A percentile compares a stretch with the other conserved stretches of the same genome.
These are phyloP conservation scores for Globisporangium canariense DNA, from an alignment of 352 stramenopile genomes.

Conservation along the genomic window DNA sequence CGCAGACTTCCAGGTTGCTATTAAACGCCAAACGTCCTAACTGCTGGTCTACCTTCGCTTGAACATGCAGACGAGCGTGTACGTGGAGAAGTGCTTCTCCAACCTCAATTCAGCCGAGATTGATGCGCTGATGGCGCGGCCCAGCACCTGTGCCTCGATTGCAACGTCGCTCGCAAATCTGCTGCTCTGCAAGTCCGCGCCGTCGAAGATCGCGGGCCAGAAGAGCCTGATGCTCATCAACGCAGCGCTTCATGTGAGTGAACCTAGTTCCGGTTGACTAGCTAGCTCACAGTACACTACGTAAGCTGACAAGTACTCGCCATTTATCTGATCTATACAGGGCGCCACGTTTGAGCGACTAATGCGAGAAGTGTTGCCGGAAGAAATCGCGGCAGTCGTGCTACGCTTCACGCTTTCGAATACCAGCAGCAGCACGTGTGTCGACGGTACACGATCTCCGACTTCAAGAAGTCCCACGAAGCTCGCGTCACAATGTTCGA, in stretches of 20 bases:
- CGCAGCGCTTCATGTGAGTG: slow-evolving; percentile 35
- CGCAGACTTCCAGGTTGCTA: not conserved
- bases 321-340: not conserved
- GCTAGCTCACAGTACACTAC: too few relatives aligned
- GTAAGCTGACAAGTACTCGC: not conserved
- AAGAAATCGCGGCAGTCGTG: slow-evolving; percentile 1
- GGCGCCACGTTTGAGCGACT: slow-evolving; percentile 10
- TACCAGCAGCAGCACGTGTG: not conserved
- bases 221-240: slow-evolving; percentile 37
- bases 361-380: slow-evolving; percentile 5
- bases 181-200: slow-evolving; percentile 40
- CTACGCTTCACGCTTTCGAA: not conserved
- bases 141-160: slow-evolving; percentile 19
- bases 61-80: slow-evolving; percentile 38
- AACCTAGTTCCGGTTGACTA: not conserved
- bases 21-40: not conserved
- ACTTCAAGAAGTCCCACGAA: slow-evolving; percentile 9
- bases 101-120: slow-evolving; percentile 32
- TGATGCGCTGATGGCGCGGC: slow-evolving; percentile 23
- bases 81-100: slow-evolving; percentile 57
- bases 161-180: slow-evolving; percentile 26
- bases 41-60: not conserved
- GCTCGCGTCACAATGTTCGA: not conserved
- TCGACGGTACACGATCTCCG: not conserved
- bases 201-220: slow-evolving; percentile 41